Base-by-base conservation (phyloP, 768 basidiomycete species). In the Xerocomellus intermedius region DNA sequence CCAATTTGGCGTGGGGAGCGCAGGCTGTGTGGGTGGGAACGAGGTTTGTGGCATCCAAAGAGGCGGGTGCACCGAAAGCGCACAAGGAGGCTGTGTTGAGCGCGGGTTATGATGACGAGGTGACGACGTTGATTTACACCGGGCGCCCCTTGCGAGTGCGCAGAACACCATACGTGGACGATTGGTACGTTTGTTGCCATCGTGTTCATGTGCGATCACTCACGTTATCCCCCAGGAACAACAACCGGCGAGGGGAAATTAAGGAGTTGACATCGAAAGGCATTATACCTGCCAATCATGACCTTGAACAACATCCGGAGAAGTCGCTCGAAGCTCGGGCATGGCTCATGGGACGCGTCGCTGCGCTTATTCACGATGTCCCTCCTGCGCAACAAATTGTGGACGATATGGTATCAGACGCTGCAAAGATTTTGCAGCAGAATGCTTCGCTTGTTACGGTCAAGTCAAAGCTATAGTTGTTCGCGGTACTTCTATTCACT, bases 21-120 rank as follows among this genome's bases (percentile, higher is more conserved):
- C 81, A 92, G 62, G 94, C 79, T 35, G 92, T 94, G 50, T 94
- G 89, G 91, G 89, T 91, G 36, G 90, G 89, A 42, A 91, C 89
- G 4, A 83, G 94, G 43, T 95, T 96, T 65, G 93, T 95, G 24
- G 92, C 94, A 14, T 75, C 82, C 16, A 79, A 73, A 5, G 92
- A 95, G 69, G 93, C 94, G 33, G 80, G 79, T 42, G 94, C 93
- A 12, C 88, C 91, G 2, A 86, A 86, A 69, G 79, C 79, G 56
- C 94, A 96, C 76, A 96, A 96, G 74, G 86, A 94, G 9, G 79
- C 85, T 54, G 68, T 92, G 19, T 54, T 91, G 48, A 80, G 75
- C 56, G 87, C 88, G 30, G 79, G 86, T 9, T 87, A 82, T 62
- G 91, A 89, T 56, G 94, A 94, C 69, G 84, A 85, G 19, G 77